Evolutionary conservation across 1,284 basidiomycete genomes (phyloP).

Genomic region (Fomitopsis pinicola): DNA sequence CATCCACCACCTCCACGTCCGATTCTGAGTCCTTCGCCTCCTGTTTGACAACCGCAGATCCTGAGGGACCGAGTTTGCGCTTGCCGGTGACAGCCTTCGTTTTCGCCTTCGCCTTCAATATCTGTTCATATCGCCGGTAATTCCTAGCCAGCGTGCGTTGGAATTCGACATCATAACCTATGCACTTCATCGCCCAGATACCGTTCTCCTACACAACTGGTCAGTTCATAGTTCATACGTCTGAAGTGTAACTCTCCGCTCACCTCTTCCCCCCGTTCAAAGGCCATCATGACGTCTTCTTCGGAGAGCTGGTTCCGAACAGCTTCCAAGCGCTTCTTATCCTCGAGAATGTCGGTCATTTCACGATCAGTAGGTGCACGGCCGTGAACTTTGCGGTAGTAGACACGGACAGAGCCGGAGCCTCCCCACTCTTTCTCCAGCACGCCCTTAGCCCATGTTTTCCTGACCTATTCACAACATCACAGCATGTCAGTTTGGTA

Average conservation of each 20-base stretch:
- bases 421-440: neutral
- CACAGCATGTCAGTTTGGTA: neutral
- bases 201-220: neutral
- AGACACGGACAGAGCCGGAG: neutral
- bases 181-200: conserved; percentile 5
- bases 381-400: neutral
- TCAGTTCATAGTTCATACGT: too few species aligned
- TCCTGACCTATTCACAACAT: neutral
- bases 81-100: neutral
- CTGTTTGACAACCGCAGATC: neutral
- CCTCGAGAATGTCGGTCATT: neutral
- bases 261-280: conserved; percentile 3
- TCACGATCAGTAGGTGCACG: neutral
- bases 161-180: conserved; percentile 7
- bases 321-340: neutral
- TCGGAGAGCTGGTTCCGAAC: neutral
- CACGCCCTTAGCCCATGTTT: neutral
- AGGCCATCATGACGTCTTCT: conserved; percentile 3
- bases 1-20: neutral
- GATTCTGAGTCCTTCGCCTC: neutral
- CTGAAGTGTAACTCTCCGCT: neutral
- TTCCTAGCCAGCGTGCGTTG: conserved; percentile 4
- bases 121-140: neutral
- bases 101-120: neutral
- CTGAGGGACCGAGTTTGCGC: neutral